Conservation (phyloP, 305 asterid species). For the Fraxinus floribunda region DNA sequence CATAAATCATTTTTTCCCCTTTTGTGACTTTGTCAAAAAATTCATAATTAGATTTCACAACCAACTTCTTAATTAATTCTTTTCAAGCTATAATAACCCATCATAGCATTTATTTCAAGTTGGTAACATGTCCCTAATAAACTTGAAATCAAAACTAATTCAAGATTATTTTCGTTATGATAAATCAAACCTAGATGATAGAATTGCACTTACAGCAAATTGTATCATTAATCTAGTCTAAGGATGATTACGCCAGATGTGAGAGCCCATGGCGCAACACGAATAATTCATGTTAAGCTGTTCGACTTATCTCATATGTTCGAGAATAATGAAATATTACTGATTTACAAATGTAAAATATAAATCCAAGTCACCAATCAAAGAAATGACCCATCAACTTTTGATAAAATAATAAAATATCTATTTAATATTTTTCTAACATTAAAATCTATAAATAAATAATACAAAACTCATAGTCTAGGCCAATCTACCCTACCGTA, state of each 20-base stretch:
- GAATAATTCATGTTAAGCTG: neutral
- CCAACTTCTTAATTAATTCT: neutral
- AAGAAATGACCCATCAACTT: neutral
- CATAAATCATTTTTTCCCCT: neutral
- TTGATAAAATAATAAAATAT: too few species aligned
- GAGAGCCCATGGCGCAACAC: neutral
- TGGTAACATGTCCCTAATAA: neutral
- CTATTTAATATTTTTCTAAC: too few species aligned
- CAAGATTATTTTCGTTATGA: neutral
- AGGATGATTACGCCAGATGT: neutral
- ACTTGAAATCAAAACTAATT: neutral
- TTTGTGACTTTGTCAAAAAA: neutral
- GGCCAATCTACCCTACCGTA: neutral
- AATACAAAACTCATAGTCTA: neutral
- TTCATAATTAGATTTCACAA: neutral
- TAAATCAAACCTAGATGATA: neutral
- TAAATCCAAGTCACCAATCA: too few species aligned
- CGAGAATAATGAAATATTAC: neutral
- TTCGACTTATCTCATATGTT: neutral
- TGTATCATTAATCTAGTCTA: neutral
- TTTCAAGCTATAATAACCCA: neutral
- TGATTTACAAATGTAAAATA: too few species aligned
- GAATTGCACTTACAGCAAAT: neutral
- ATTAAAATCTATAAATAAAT: too few species aligned
- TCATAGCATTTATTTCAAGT: slow-evolving; percentile 6